These are phyloP conservation scores for Cercospora sp. DNA, from an alignment of 2,329 filamentous ascomycete genomes.

Conservation along the genomic window DNA sequence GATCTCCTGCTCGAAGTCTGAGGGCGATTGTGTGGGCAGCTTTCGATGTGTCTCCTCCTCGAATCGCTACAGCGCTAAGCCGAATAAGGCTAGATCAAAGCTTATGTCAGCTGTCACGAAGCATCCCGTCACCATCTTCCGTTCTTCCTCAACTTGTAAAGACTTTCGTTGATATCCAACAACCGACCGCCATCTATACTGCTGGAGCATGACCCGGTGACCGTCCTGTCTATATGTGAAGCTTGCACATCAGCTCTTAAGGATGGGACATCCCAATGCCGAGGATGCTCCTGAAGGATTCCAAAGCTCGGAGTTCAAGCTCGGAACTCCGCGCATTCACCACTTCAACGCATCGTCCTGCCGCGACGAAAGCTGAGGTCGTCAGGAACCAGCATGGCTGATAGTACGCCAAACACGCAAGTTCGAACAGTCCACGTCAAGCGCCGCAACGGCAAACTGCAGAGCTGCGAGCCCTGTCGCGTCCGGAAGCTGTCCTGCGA, in stretches of 20 bases:
- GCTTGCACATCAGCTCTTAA: neutral
- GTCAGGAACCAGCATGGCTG: neutral
- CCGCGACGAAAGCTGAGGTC: neutral
- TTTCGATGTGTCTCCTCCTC: too few species aligned
- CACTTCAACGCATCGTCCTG: neutral
- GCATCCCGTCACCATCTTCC: neutral
- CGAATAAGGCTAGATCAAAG: too few species aligned
- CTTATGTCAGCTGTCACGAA: neutral
- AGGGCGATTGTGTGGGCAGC: too few species aligned
- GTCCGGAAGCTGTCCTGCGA: slow-evolving; percentile 32
- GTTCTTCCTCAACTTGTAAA: neutral
- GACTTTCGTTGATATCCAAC: neutral
- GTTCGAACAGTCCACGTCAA: slow-evolving; percentile 22
- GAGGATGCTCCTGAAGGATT: neutral
- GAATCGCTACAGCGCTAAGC: too few species aligned
- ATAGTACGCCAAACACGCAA: neutral
- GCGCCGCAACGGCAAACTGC: slow-evolving; percentile 30
- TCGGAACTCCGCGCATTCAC: neutral
- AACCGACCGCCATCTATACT: neutral
- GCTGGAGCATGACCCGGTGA: neutral
- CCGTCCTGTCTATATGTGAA: neutral
- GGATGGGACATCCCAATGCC: neutral
- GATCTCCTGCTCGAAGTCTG: too few species aligned
- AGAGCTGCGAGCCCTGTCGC: slow-evolving; percentile 31
- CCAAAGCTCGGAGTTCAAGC: slow-evolving; percentile 5